Percentiles rank a stretch among this genome's conserved stretches.
phyloP scores from a whole-genome alignment of 352 stramenopile genomes.

The Phytophthora gonapodyides region DNA sequence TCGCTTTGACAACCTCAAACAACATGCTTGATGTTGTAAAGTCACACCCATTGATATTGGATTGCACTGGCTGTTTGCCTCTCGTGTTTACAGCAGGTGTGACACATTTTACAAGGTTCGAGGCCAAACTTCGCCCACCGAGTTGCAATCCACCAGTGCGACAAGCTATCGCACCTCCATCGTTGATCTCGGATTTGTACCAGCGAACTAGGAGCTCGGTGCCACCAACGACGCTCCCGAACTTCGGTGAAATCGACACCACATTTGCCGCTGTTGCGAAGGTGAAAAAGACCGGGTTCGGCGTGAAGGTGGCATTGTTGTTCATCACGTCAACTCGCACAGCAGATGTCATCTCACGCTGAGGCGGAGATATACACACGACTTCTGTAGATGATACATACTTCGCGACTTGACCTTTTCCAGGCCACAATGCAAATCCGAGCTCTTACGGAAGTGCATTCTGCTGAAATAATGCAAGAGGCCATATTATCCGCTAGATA shows the following conservation, averaged over 20 bases:
- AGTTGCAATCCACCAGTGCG: conserved; percentile 41
- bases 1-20: conserved; percentile 55
- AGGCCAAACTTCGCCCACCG: conserved; percentile 38
- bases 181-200: conserved; percentile 63
- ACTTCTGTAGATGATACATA: conserved; percentile 77
- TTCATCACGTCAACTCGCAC: conserved; percentile 66
- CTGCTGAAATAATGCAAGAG: conserved; percentile 50
- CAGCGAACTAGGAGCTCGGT: conserved; percentile 60
- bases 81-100: conserved; percentile 35
- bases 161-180: conserved; percentile 40
- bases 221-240: conserved; percentile 53
- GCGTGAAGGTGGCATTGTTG: conserved; percentile 66
- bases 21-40: conserved; percentile 44
- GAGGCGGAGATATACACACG: conserved; percentile 62
- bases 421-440: conserved; percentile 78
- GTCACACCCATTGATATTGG: conserved; percentile 65
- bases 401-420: conserved; percentile 49
- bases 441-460: conserved; percentile 71
- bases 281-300: conserved; percentile 81
- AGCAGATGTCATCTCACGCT: conserved; percentile 41
- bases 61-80: conserved; percentile 47
- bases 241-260: conserved; percentile 56
- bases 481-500: conserved; percentile 40
- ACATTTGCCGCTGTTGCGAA: conserved; percentile 64
- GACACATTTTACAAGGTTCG: conserved; percentile 54